Base-by-base conservation (phyloP, 2,329 filamentous ascomycete genomes). In the Pseudopithomyces chartarum region DNA sequence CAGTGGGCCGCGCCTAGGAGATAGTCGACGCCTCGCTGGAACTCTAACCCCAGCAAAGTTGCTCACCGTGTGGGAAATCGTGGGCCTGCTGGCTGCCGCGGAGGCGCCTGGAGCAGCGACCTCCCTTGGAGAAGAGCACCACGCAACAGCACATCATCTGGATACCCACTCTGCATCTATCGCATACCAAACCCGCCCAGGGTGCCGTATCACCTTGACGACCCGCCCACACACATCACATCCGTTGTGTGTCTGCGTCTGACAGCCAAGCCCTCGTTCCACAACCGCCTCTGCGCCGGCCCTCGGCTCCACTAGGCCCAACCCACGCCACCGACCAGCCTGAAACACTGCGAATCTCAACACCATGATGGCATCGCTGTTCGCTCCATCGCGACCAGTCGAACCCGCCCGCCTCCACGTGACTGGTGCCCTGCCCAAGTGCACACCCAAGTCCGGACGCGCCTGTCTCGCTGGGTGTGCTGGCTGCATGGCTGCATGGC, bases 291-390 rank as follows among this genome's bases (percentile, higher is more conserved):
- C 47, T 29, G 17, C 42, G 54, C 34, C 32, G 54, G 38, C 19
- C 12, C 43, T 48, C 45, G 40, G 32, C 43, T 50, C 48, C 51
- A 39, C 40, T 23, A 29, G 44, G 38, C 15, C 46, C 55, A 36
- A 54, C 55, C 53, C 60, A 57, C 51, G 56, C 57, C 56, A 51
- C 58, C 40, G 40, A 36, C 52, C 61, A 64, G 60, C 63, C 63
- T 69, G 68, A 71, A 72, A 71, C 68, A 61, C 53, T 42, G 45
- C 56, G 52, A 59, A 58, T 56, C 62, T 71, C 69, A 71, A 71
- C 69, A 72, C 69, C 68, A 71, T 62, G 57, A 64, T 61, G 56
- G 58, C 26, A 58, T 58, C 51, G 39, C 51, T 52, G 26, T 29
- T 57, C 51, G 12, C 34, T 36, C 34, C 34, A n/a, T n/a, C n/a